phyloP scores from a whole-genome alignment of 352 stramenopile genomes.

The Pythium aphanidermatum region DNA sequence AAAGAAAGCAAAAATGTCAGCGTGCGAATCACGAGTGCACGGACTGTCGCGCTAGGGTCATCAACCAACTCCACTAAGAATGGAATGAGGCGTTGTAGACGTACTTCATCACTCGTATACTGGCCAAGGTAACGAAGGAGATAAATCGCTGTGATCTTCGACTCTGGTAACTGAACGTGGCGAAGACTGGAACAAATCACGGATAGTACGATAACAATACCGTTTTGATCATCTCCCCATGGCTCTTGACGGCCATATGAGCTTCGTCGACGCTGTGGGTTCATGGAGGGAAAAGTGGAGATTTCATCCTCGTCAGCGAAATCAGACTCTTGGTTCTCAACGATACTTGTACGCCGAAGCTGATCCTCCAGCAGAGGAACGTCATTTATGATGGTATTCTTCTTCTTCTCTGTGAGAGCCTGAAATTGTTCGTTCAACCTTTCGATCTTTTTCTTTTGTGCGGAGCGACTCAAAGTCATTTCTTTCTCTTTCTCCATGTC shows the following conservation, averaged over 20 bases:
- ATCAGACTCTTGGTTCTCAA: conserved; percentile 16
- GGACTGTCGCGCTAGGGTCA: conserved; percentile 87
- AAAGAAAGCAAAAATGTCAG: conserved; percentile 87
- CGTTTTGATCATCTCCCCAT: conserved; percentile 54
- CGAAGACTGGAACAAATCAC: conserved; percentile 80
- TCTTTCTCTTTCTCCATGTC: conserved; percentile 56
- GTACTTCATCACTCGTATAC: conserved; percentile 90
- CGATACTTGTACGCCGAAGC: conserved; percentile 19
- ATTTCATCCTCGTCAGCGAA: conserved; percentile 20
- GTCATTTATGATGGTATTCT: conserved; percentile 58
- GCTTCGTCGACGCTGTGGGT: conserved; percentile 1
- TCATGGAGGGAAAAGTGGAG: conserved; percentile 3
- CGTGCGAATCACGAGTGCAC: conserved; percentile 85
- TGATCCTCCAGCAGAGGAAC: conserved; percentile 20
- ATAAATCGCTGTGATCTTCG: conserved; percentile 88
- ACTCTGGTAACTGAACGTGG: conserved; percentile 79
- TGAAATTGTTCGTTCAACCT: conserved; percentile 79
- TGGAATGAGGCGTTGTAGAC: conserved; percentile 93
- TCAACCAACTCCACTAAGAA: conserved; percentile 92
- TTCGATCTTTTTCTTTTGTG: conserved; percentile 84
- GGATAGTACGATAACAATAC: conserved; percentile 83
- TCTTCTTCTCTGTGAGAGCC: conserved; percentile 71
- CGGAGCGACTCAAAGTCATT: conserved; percentile 63
- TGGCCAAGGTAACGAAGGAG: conserved; percentile 86
- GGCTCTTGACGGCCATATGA: conserved; percentile 8